Evolutionary conservation across 2,329 filamentous ascomycete species (phyloP).

Genomic region (Diaporthe ilicicola): DNA sequence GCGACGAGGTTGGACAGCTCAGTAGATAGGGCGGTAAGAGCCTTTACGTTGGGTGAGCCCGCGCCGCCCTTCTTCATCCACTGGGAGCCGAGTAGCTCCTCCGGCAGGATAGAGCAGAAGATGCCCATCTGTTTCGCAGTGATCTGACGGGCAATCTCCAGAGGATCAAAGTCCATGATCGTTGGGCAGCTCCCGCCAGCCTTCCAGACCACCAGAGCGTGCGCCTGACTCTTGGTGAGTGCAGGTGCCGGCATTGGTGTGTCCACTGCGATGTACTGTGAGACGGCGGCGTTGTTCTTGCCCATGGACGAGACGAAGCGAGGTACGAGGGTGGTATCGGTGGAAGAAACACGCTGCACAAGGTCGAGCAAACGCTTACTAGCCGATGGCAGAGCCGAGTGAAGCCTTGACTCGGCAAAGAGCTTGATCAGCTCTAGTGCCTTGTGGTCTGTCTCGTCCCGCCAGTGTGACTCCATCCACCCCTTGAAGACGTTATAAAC

Average conservation of each 20-base stretch:
- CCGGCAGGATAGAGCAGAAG: constrained; percentile 90
- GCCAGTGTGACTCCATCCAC: constrained; percentile 97
- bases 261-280: constrained; percentile 75
- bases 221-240: constrained; percentile 80
- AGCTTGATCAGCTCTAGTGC: constrained; percentile 79
- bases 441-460: constrained; percentile 78
- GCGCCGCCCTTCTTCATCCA: constrained; percentile 90
- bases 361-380: constrained; percentile 84
- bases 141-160: constrained; percentile 91
- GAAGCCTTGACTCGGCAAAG: constrained; percentile 81
- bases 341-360: constrained; percentile 75
- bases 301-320: constrained; percentile 86
- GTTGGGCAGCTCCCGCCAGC: constrained; percentile 73
- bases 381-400: constrained; percentile 74
- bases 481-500: constrained; percentile 98
- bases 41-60: constrained; percentile 87
- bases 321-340: constrained; percentile 79
- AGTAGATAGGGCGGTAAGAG: constrained; percentile 92
- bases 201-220: constrained; percentile 77
- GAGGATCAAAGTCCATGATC: constrained; percentile 88
- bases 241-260: constrained; percentile 74
- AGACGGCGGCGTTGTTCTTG: constrained; percentile 82
- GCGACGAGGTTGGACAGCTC: constrained; percentile 92
- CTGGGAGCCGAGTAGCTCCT: constrained; percentile 89
- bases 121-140: constrained; percentile 91